Conservation (phyloP, 352 stramenopile genomes). For the Thraustotheca clavata region DNA sequence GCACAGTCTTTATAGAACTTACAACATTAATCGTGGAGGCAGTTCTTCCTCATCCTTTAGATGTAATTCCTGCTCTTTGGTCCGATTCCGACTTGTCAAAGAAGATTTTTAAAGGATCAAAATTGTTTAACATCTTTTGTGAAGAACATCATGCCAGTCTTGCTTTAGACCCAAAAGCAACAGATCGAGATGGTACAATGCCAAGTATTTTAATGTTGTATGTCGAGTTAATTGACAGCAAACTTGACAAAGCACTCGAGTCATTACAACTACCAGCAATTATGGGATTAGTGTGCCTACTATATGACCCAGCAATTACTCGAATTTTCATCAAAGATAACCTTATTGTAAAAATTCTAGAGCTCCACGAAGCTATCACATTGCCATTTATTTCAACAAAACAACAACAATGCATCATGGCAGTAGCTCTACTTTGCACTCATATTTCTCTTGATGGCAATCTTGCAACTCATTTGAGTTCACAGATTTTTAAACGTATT, state of each 20-base stretch:
- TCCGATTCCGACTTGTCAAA: constrained; percentile 3
- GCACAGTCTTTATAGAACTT: not conserved
- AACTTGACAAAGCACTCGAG: constrained; percentile 7
- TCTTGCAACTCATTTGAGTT: not conserved
- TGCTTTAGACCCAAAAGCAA: not conserved
- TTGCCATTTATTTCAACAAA: constrained; percentile 7
- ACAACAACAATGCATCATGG: constrained; percentile 17
- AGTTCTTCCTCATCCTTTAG: not conserved
- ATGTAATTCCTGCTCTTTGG: constrained; percentile 12
- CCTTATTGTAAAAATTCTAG: not conserved
- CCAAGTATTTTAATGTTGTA: constrained; percentile 14
- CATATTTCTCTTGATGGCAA: not conserved
- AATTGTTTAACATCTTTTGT: not conserved
- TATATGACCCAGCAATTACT: constrained; percentile 9
- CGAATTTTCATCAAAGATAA: constrained; percentile 1
- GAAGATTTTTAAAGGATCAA: not conserved
- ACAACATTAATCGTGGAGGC: not conserved
- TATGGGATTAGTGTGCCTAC: not conserved
- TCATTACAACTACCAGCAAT: constrained; percentile 8
- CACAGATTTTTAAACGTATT: constrained; percentile 6
- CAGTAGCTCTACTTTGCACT: not conserved
- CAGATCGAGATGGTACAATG: not conserved
- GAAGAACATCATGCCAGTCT: constrained; percentile 1
- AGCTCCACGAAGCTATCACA: constrained; percentile 6
- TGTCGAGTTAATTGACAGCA: constrained; percentile 1